phyloP scores from a whole-genome alignment of 176 grass and related monocot species.

The Bromus sterilis region DNA sequence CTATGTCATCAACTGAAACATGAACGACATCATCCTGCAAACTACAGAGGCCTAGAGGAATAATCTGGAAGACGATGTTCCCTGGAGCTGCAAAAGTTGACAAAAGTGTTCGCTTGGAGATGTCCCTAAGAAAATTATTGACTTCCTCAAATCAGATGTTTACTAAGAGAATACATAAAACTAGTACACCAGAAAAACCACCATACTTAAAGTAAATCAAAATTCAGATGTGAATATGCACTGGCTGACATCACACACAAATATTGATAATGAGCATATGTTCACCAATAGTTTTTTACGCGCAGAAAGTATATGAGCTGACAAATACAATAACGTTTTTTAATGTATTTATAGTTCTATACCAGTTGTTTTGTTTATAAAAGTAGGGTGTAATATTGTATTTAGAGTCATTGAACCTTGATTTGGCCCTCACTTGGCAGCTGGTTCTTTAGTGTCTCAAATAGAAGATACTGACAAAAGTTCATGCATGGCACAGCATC shows the following conservation, averaged over 20 bases:
- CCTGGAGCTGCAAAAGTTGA: constrained; percentile 35
- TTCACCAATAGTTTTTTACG: not conserved
- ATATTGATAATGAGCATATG: not conserved
- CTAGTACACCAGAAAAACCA: not conserved
- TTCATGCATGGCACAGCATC: not conserved
- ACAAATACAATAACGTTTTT: not conserved
- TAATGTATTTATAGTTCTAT: not conserved
- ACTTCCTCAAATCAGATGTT: not conserved
- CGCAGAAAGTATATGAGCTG: not conserved
- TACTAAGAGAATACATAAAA: constrained; percentile 12
- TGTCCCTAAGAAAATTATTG: constrained; percentile 22
- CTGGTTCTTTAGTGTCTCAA: not conserved
- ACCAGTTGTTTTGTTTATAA: not conserved
- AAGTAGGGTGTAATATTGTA: not conserved
- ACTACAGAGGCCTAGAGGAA: constrained; percentile 60
- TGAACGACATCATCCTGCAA: constrained; percentile 38
- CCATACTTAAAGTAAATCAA: not conserved
- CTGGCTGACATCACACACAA: not conserved
- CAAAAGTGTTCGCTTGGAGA: constrained; percentile 23
- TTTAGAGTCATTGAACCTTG: not conserved
- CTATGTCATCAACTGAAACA: constrained; percentile 33
- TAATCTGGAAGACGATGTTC: constrained; percentile 59
- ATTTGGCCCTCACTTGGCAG: not conserved
- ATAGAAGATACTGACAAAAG: not conserved
- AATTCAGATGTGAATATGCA: constrained; percentile 6